A percentile compares a stretch with the other conserved stretches of the same genome.
phyloP scores from a whole-genome alignment of 192 early-diverging fungal species.

The Anaeromyces robustus region DNA sequence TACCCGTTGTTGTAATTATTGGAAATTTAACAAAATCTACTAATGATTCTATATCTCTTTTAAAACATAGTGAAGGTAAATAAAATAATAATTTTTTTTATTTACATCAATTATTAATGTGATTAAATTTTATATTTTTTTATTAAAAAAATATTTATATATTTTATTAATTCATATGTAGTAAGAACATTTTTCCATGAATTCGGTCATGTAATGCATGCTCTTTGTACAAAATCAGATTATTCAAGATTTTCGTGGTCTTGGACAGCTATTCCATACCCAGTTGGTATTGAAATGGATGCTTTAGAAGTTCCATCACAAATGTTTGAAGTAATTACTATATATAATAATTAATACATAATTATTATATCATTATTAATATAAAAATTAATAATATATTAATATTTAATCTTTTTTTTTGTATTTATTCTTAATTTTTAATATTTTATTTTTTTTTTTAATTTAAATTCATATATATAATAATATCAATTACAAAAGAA shows the following conservation, averaged over 20 bases:
- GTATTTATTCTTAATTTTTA: too few relatives aligned
- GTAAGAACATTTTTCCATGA: conserved; percentile 7
- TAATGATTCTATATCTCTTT: not conserved
- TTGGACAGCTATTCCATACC: conserved; percentile 5
- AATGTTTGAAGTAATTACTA: conserved; percentile 1
- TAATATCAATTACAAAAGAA: not conserved
- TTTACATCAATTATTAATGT: too few relatives aligned
- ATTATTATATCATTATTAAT: too few relatives aligned
- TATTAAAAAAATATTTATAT: too few relatives aligned
- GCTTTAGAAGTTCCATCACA: conserved; percentile 5
- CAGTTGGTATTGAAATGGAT: conserved; percentile 8
- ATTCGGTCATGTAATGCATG: conserved; percentile 5
- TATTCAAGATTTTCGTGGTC: conserved; percentile 1
- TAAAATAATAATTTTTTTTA: too few relatives aligned
- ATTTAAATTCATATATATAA: too few relatives aligned
- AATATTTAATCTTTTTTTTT: too few relatives aligned
- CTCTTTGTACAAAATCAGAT: not conserved
- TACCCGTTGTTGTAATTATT: not conserved
- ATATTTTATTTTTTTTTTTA: too few relatives aligned
- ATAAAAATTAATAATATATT: too few relatives aligned
- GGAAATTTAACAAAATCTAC: not conserved
- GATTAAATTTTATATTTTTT: too few relatives aligned
- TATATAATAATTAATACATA: too few relatives aligned
- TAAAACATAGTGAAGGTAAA: not conserved
- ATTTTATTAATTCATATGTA: not conserved